Percentiles rank a stretch among this genome's conserved stretches.
Conservation (phyloP, 2,329 filamentous ascomycete genomes). For the Aschersonia sp. region DNA sequence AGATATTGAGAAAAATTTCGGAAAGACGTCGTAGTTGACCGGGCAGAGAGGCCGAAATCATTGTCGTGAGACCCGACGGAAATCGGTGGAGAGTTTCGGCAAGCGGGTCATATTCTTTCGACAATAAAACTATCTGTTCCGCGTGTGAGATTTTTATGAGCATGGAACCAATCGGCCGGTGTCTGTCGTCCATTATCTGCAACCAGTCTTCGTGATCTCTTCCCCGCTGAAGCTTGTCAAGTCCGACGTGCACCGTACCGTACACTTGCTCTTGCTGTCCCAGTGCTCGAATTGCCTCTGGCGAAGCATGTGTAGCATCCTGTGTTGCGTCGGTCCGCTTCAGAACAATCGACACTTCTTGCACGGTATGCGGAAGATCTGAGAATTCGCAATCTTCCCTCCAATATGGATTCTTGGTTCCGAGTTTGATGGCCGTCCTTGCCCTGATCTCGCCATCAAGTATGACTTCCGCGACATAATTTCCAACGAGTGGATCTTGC, state of each 20-base stretch:
- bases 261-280: constrained; percentile 32
- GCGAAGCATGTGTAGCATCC: background rate
- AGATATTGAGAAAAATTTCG: constrained; percentile 84
- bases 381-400: constrained; percentile 65
- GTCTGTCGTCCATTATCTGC: constrained; percentile 61
- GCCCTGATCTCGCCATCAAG: constrained; percentile 68
- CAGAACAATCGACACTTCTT: constrained; percentile 54
- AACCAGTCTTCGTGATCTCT: constrained; percentile 82
- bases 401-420: constrained; percentile 67
- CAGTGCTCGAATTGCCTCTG: background rate
- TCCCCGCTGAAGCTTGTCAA: constrained; percentile 64
- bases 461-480: constrained; percentile 67
- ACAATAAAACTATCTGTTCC: constrained; percentile 78
- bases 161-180: constrained; percentile 68
- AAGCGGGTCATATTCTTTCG: constrained; percentile 70
- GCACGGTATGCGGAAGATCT: constrained; percentile 55
- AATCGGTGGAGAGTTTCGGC: constrained; percentile 78
- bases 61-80: constrained; percentile 65
- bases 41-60: constrained; percentile 68
- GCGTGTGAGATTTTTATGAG: constrained; percentile 72
- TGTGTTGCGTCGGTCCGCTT: constrained; percentile 43
- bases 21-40: constrained; percentile 66
- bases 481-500: constrained; percentile 38
- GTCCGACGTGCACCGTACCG: constrained; percentile 66
- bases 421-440: constrained; percentile 56